Evolutionary conservation across 176 grass and related monocot genomes (phyloP).

Genomic region (Oryza nivara): DNA sequence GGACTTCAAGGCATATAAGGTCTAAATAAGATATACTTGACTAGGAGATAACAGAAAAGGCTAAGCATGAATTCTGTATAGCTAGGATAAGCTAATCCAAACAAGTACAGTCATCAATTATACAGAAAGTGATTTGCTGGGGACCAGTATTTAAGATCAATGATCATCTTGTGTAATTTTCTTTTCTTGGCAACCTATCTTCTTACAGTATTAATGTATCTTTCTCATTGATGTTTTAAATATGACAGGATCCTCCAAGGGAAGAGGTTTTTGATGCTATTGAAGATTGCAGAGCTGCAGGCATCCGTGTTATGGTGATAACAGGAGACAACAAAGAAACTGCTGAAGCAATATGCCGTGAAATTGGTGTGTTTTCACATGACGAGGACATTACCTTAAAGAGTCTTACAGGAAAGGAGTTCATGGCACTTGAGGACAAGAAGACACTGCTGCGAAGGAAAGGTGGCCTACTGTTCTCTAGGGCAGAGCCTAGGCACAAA

Average conservation of each 20-base stretch:
- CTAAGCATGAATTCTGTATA: background rate
- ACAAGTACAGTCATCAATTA: background rate
- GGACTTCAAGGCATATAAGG: background rate
- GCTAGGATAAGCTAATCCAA: background rate
- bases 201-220: background rate
- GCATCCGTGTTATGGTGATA: conserved; percentile 97
- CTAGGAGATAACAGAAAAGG: background rate
- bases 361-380: conserved; percentile 85
- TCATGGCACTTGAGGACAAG: conserved; percentile 81
- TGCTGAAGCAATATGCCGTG: conserved; percentile 93
- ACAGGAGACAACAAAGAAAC: conserved; percentile 99
- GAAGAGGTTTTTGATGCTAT: conserved; percentile 91
- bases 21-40: background rate
- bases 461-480: conserved; percentile 90
- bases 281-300: conserved; percentile 95
- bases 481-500: conserved; percentile 96
- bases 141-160: background rate
- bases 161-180: background rate
- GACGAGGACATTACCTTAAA: conserved; percentile 78
- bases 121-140: background rate
- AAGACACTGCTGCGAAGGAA: conserved; percentile 65
- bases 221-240: conserved; percentile 36
- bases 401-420: conserved; percentile 84
- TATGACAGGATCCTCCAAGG: conserved; percentile 89
- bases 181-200: background rate